A percentile compares a stretch with the other conserved stretches of the same genome.
Evolutionary conservation across 2,329 filamentous ascomycete species (phyloP).

Genomic region (Trichoderma sp.): DNA sequence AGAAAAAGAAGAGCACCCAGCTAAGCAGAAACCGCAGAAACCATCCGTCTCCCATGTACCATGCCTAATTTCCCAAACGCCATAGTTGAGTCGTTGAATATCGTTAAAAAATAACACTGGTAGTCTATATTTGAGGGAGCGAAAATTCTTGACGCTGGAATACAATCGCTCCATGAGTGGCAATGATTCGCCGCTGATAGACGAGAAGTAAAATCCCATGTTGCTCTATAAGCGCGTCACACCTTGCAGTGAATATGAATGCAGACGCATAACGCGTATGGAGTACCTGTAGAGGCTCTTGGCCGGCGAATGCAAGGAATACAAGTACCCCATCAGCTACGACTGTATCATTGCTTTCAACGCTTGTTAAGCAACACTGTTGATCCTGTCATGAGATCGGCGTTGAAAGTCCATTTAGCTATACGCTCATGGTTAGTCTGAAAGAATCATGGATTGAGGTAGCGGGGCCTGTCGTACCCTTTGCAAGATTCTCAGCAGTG

Average conservation of each 20-base stretch:
- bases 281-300: not conserved
- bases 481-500: constrained; percentile 86
- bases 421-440: constrained; percentile 27
- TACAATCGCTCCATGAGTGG: not conserved
- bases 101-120: constrained; percentile 8
- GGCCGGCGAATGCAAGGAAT: not conserved
- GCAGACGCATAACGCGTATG: not conserved
- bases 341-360: not conserved
- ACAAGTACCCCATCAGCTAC: not conserved
- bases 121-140: constrained; percentile 3
- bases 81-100: constrained; percentile 9
- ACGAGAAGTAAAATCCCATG: not conserved
- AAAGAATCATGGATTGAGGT: not conserved
- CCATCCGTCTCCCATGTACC: not conserved
- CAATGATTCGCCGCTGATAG: not conserved
- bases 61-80: constrained; percentile 7
- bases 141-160: not conserved
- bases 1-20: not conserved
- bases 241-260: not conserved
- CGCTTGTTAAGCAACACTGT: constrained; percentile 18
- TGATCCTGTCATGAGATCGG: constrained; percentile 20
- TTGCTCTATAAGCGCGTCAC: not conserved
- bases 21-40: constrained; percentile 1
- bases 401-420: constrained; percentile 50
- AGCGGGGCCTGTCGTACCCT: constrained; percentile 54